Conservation (phyloP, 2,329 filamentous ascomycete genomes). For the Podosphaera xanthii region DNA sequence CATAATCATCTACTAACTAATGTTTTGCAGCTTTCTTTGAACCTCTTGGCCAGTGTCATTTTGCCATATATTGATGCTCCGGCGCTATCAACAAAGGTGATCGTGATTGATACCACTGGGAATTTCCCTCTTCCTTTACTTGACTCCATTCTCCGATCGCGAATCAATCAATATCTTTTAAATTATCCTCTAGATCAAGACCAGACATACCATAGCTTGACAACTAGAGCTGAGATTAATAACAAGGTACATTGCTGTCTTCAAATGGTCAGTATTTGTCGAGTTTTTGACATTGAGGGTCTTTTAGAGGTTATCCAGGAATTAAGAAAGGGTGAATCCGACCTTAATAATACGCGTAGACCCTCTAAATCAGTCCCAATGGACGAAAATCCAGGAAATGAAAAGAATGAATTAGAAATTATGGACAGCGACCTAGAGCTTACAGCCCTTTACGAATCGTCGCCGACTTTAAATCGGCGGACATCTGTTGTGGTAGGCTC, state of each 20-base stretch:
- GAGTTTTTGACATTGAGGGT: slow-evolving; percentile 35
- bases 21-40: slow-evolving; percentile 10
- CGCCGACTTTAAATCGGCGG: neutral
- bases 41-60: slow-evolving; percentile 11
- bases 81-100: slow-evolving; percentile 5
- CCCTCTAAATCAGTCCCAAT: neutral
- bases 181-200: neutral
- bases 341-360: neutral
- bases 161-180: slow-evolving; percentile 3
- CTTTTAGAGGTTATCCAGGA: slow-evolving; percentile 33
- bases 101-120: slow-evolving; percentile 14
- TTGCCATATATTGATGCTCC: slow-evolving; percentile 2
- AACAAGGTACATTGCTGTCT: slow-evolving; percentile 16
- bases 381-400: neutral
- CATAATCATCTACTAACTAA: neutral
- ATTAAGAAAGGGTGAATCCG: slow-evolving; percentile 10
- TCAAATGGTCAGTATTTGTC: slow-evolving; percentile 28
- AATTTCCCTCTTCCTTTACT: slow-evolving; percentile 12
- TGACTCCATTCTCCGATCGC: slow-evolving; percentile 9
- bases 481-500: neutral
- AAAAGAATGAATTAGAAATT: slow-evolving; percentile 1
- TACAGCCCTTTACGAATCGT: neutral
- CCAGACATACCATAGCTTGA: neutral
- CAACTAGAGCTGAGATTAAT: slow-evolving; percentile 4
- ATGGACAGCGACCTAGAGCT: slow-evolving; percentile 18